Evolutionary conservation across 2,329 filamentous ascomycete genomes (phyloP).

Genomic region (Dactylonectria macrodidyma): DNA sequence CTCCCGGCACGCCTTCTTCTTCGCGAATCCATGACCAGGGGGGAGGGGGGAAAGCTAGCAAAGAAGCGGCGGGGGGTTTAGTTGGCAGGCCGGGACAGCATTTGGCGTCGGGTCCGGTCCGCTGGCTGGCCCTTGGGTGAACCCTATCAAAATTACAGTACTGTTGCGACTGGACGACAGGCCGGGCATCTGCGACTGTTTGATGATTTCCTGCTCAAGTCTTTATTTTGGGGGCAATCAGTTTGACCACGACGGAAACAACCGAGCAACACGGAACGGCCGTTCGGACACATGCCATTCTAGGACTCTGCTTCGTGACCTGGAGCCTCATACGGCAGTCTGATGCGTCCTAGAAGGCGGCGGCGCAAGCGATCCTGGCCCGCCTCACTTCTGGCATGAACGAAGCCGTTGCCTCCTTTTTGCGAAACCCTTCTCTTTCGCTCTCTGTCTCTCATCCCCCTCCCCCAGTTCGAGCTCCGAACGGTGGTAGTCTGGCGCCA

Average conservation of each 20-base stretch:
- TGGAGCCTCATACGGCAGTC: not conserved
- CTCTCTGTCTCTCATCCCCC: not conserved
- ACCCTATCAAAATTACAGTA: constrained; percentile 9
- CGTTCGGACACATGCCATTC: not conserved
- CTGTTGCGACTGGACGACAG: not conserved
- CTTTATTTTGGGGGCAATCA: too few species aligned
- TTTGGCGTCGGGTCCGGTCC: not conserved
- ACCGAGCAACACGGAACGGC: not conserved
- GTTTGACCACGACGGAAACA: constrained; percentile 2
- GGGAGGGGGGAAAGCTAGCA: not conserved
- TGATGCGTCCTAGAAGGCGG: not conserved
- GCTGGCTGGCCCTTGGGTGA: not conserved
- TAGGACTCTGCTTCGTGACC: not conserved
- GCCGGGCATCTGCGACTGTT: constrained; percentile 1
- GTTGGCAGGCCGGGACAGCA: too few species aligned
- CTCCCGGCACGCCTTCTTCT: not conserved
- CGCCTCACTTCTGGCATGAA: not conserved
- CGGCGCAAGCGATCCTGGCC: not conserved
- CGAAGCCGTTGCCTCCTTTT: not conserved
- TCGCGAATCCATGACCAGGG: not conserved
- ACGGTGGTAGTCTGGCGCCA: not conserved
- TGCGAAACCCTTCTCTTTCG: too few species aligned
- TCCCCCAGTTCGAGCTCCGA: not conserved
- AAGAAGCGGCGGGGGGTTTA: too few species aligned
- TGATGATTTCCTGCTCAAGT: not conserved